Conservation (phyloP, 2,329 filamentous ascomycete genomes). For the Aspergillus pseudonomiae region DNA sequence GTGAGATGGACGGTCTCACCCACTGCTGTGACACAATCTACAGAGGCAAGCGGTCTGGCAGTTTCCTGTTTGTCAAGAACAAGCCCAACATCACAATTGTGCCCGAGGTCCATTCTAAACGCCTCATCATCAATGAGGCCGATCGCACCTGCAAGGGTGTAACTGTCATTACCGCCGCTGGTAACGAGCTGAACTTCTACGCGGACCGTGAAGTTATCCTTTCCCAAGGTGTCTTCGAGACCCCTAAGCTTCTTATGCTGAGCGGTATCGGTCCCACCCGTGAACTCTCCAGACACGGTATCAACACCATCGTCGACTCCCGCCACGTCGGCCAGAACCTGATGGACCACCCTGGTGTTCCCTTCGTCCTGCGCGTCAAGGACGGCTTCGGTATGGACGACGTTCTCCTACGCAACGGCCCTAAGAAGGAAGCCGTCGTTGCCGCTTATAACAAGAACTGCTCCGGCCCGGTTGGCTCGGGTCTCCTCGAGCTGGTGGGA, state of each 20-base stretch:
- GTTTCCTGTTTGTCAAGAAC: slow-evolving; percentile 54
- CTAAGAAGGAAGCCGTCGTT: slow-evolving; percentile 35
- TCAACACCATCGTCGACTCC: slow-evolving; percentile 35
- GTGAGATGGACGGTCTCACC: slow-evolving; percentile 57
- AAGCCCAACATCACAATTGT: slow-evolving; percentile 62
- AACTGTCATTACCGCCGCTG: background rate
- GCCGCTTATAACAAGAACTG: slow-evolving; percentile 42
- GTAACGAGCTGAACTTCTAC: slow-evolving; percentile 43
- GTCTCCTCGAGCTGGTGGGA: slow-evolving; percentile 56
- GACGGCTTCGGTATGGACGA: slow-evolving; percentile 46
- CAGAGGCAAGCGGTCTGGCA: slow-evolving; percentile 57
- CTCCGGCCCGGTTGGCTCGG: slow-evolving; percentile 46
- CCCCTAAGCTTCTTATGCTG: slow-evolving; percentile 56
- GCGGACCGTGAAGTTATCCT: slow-evolving; percentile 55
- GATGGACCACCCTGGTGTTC: slow-evolving; percentile 45
- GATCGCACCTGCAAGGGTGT: background rate
- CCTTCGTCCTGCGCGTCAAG: slow-evolving; percentile 47
- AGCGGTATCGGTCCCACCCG: slow-evolving; percentile 50
- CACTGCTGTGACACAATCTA: slow-evolving; percentile 61
- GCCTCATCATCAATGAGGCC: background rate
- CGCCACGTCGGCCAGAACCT: slow-evolving; percentile 36
- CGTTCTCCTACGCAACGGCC: slow-evolving; percentile 42
- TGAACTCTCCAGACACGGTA: slow-evolving; percentile 40
- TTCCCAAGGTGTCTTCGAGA: slow-evolving; percentile 55
- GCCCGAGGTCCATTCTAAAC: slow-evolving; percentile 33